phyloP scores from a whole-genome alignment of 768 basidiomycete genomes.

The Leccinum variicolor region DNA sequence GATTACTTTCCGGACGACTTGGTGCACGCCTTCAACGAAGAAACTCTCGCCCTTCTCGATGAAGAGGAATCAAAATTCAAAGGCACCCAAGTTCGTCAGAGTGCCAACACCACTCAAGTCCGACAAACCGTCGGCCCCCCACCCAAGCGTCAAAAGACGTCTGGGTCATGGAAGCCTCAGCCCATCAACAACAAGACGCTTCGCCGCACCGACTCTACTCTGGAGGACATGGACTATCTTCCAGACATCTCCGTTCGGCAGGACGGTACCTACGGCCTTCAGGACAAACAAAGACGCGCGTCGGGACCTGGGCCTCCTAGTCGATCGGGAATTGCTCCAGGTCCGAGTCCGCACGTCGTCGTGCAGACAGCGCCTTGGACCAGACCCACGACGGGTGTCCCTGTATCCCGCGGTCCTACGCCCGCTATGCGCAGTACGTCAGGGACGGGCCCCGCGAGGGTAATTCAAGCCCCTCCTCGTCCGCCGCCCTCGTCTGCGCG shows the following conservation, averaged over 20 bases:
- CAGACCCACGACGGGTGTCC: constrained; percentile 5
- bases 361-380: constrained; percentile 7
- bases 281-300: constrained; percentile 18
- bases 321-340: constrained; percentile 10
- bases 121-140: constrained; percentile 33
- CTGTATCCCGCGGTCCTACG: constrained; percentile 12
- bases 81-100: constrained; percentile 24
- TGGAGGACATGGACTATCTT: constrained; percentile 47
- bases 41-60: constrained; percentile 59
- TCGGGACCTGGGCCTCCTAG: constrained; percentile 13
- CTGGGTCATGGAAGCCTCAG: constrained; percentile 42
- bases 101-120: constrained; percentile 20
- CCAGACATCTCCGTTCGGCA: constrained; percentile 62
- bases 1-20: constrained; percentile 64
- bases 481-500: constrained; percentile 16
- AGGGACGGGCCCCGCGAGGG: constrained; percentile 7
- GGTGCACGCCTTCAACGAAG: constrained; percentile 49
- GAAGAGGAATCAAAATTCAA: constrained; percentile 46
- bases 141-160: constrained; percentile 56
- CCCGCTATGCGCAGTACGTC: constrained; percentile 11
- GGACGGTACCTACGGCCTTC: constrained; percentile 55
- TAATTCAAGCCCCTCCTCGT: constrained; percentile 6
- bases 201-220: constrained; percentile 21
- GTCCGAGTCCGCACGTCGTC: constrained; percentile 6
- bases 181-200: constrained; percentile 24